phyloP scores from a whole-genome alignment of 495 filamentous ascomycete genomes.

The Trichocladium antarcticum region DNA sequence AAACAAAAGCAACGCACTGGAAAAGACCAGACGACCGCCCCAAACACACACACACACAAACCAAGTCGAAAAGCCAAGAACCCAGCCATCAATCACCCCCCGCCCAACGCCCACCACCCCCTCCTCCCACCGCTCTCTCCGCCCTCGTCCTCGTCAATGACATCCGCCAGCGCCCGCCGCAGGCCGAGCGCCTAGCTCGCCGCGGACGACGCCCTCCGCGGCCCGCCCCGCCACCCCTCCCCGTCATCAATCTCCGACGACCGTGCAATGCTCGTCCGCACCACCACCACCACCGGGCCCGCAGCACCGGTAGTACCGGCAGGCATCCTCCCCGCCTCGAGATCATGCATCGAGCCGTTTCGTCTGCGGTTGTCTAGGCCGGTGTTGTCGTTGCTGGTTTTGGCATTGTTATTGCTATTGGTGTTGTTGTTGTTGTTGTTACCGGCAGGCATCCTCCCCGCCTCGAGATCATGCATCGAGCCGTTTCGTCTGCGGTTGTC shows the following conservation, averaged over 20 bases:
- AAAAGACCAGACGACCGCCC: too few species aligned
- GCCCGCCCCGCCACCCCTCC: neutral
- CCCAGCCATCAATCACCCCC: neutral
- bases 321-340: too few species aligned
- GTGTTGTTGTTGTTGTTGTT: neutral
- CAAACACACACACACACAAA: too few species aligned
- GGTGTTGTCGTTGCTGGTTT: neutral
- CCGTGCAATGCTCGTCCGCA: constrained; percentile 10
- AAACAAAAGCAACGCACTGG: too few species aligned
- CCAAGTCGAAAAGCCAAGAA: too few species aligned
- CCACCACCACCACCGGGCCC: constrained; percentile 1
- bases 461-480: too few species aligned
- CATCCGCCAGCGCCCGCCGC: neutral
- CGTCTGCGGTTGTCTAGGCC: neutral
- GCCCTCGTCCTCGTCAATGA: neutral
- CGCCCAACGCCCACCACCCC: neutral
- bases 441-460: too few species aligned
- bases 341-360: too few species aligned
- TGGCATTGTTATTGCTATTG: neutral
- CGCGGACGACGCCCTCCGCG: neutral
- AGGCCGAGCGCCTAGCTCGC: constrained; percentile 8
- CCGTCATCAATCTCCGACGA: neutral
- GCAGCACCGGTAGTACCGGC: neutral
- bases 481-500: too few species aligned
- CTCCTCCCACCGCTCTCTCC: neutral